A percentile compares a stretch with the other conserved stretches of the same genome.
These are phyloP conservation scores for Camellia lanceoleosa DNA, from an alignment of 148 eudicot species.

Conservation along the genomic window DNA sequence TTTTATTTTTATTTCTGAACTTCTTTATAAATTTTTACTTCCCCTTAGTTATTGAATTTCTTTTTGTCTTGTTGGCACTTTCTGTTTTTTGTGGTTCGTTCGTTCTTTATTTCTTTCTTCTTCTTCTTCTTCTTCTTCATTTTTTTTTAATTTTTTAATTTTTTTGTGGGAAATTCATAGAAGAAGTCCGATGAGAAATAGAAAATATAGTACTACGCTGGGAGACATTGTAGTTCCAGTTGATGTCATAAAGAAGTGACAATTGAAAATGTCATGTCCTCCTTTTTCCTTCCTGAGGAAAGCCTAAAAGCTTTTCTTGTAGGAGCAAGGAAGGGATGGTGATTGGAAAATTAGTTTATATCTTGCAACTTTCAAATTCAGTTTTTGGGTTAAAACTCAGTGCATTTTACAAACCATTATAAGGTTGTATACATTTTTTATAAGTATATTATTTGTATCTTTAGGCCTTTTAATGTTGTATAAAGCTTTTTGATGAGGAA, in stretches of 20 bases:
- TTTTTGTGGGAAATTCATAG: no score
- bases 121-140: background rate
- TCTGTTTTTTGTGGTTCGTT: constrained; percentile 9
- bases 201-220: background rate
- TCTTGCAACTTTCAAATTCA: background rate
- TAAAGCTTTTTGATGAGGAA: background rate
- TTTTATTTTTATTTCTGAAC: background rate
- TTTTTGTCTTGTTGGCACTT: background rate
- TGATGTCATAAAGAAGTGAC: background rate
- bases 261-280: background rate
- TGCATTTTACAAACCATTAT: background rate
- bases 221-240: background rate
- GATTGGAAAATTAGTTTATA: background rate
- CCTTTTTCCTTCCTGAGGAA: background rate
- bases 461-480: background rate
- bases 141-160: background rate
- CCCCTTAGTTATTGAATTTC: constrained; percentile 7
- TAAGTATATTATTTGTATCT: no score
- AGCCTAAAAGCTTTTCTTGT: background rate
- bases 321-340: background rate
- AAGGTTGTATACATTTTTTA: no score
- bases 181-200: background rate
- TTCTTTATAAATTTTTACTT: background rate
- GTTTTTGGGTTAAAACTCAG: background rate
- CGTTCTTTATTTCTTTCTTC: background rate